Conservation (phyloP, 1,284 basidiomycete genomes). For the Cryptococcus floricola region DNA sequence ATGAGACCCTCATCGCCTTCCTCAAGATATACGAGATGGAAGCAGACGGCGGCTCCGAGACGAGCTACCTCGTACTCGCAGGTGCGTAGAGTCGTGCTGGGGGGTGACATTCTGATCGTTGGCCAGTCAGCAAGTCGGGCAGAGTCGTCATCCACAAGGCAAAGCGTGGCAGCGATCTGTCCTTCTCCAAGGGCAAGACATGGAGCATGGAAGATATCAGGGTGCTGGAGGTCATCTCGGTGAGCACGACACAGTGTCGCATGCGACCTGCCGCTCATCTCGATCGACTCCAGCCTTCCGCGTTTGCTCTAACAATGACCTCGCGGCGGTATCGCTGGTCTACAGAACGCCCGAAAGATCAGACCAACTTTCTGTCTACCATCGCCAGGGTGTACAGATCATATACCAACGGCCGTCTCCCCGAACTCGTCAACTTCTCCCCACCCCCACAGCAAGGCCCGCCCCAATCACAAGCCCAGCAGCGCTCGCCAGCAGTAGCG, state of each 20-base stretch:
- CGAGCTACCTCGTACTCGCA: conserved; percentile 79
- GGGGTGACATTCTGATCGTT: not conserved
- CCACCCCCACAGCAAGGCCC: conserved; percentile 6
- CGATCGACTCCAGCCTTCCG: conserved; percentile 55
- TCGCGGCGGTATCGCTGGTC: conserved; percentile 78
- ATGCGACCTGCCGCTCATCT: not conserved
- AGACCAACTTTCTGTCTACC: conserved; percentile 65
- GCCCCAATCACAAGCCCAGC: not conserved
- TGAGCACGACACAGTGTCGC: conserved; percentile 33
- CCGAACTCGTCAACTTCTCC: conserved; percentile 45
- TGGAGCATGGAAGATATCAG: conserved; percentile 84
- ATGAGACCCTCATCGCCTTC: conserved; percentile 77
- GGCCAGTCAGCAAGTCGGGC: conserved; percentile 50
- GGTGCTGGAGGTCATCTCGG: conserved; percentile 69
- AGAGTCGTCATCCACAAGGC: conserved; percentile 86
- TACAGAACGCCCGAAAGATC: conserved; percentile 69
- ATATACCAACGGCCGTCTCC: conserved; percentile 57
- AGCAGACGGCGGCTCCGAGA: conserved; percentile 55
- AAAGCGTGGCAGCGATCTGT: conserved; percentile 88
- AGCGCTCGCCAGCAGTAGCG: conserved; percentile 6
- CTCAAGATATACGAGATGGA: conserved; percentile 84
- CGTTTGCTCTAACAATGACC: conserved; percentile 75
- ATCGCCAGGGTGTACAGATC: conserved; percentile 66
- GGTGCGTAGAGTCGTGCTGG: conserved; percentile 57
- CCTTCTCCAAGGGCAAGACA: conserved; percentile 96